Evolutionary conservation across 169 alveolate genomes (phyloP), one percentile per base, ranked within the genome.

Genomic region (Plasmodium inui): DNA sequence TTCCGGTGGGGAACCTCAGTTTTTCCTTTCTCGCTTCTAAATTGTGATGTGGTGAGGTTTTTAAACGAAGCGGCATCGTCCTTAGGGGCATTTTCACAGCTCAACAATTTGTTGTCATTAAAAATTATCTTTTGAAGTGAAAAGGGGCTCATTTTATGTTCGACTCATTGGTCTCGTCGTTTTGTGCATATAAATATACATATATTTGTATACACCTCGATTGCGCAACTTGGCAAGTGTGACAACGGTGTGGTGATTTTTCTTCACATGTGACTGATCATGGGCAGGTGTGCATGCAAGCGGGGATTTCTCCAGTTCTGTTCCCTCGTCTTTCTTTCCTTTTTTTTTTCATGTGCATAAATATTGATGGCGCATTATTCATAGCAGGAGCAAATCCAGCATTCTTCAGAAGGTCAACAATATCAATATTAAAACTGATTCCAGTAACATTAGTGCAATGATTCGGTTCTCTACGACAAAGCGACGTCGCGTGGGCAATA

Each of bases 1-100:
- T 26, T 30, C 70, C 8, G 26, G 32, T 82, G 89, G 8, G 39
- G 41, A 17, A 17, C 3, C n/a, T n/a, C 12, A 67, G 19, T 71
- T 53, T 32, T 39, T 26, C 57, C 76, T 37, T 55, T 71, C 50
- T 84, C 74, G 53, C n/a, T 84, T 71, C 78, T 71, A 55, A 70
- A 30, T 39, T 84, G 44, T 19, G 70, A 37, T 8, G 41, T 44
- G 6, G 46, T 84, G 14, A 84, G n/a, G 37, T 26, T 44, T 19
- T 26, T 84, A 30, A 41, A 41, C 34, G 72, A 71, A 67, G 46
- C 28, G 71, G 44, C 26, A 53, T 41, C 30, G 53, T 71, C 50
- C 28, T 28, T 39, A 10, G 26, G 28, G 37, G 71, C 4, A 17
- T 84, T 84, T 84, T 71, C 83, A 71, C 34, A 39, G 50, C 22